Evolutionary conservation across 306 rosid genomes (phyloP).

Genomic region (Inga leiocalycina): DNA sequence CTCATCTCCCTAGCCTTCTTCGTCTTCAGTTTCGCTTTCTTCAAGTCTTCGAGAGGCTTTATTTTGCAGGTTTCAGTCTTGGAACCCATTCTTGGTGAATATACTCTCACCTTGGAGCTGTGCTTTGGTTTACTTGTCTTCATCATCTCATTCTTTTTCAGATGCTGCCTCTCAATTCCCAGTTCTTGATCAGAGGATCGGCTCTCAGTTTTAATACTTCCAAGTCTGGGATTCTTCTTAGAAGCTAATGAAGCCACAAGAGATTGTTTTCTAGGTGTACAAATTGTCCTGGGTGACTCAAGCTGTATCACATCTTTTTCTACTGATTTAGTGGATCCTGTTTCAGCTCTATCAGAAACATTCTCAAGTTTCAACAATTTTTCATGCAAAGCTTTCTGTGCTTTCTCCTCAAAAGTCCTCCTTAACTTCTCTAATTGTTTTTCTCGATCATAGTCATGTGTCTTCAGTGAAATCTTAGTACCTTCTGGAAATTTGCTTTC

Average conservation of each 20-base stretch:
- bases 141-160: slow-evolving; percentile 48
- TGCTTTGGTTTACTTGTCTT: slow-evolving; percentile 59
- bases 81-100: slow-evolving; percentile 72
- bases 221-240: slow-evolving; percentile 32
- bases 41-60: slow-evolving; percentile 71
- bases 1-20: slow-evolving; percentile 43
- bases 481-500: slow-evolving; percentile 36
- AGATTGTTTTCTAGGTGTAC: slow-evolving; percentile 48
- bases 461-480: slow-evolving; percentile 29
- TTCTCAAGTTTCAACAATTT: slow-evolving; percentile 41
- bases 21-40: slow-evolving; percentile 63
- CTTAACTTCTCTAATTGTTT: slow-evolving; percentile 49
- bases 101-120: slow-evolving; percentile 51
- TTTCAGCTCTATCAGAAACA: slow-evolving; percentile 37
- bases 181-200: slow-evolving; percentile 17
- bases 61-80: slow-evolving; percentile 70
- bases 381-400: slow-evolving; percentile 39
- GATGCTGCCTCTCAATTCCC: slow-evolving; percentile 36
- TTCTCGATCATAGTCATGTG: slow-evolving; percentile 25
- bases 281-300: slow-evolving; percentile 46
- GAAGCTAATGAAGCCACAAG: slow-evolving; percentile 36
- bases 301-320: slow-evolving; percentile 40
- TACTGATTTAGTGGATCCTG: slow-evolving; percentile 34
- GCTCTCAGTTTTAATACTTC: slow-evolving; percentile 33
- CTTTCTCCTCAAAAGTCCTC: slow-evolving; percentile 48